A percentile compares a stretch with the other conserved stretches of the same genome.
Conservation (phyloP, 441 rosid species). For the Sinapis alba region DNA sequence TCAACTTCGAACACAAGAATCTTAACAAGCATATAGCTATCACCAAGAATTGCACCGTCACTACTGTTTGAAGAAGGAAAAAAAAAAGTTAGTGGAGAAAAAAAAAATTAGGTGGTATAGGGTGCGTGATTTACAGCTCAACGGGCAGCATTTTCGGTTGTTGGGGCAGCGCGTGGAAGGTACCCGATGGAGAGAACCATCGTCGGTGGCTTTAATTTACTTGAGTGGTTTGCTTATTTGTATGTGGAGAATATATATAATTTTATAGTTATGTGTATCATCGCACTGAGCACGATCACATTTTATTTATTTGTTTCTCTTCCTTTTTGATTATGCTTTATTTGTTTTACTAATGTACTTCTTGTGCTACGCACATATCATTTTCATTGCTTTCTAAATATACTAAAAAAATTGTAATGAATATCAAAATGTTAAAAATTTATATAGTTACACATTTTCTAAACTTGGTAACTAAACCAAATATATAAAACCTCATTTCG, state of each 20-base stretch:
- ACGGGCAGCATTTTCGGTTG: constrained; percentile 58
- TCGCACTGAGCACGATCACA: constrained; percentile 17
- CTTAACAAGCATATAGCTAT: constrained; percentile 62
- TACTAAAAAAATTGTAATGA: too few species aligned
- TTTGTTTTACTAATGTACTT: too few species aligned
- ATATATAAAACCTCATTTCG: too few species aligned
- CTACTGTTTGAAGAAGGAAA: constrained; percentile 31
- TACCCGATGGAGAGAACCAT: constrained; percentile 21
- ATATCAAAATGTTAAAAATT: too few species aligned
- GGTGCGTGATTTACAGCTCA: constrained; percentile 51
- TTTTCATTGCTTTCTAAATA: too few species aligned
- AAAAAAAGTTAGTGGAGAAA: background rate
- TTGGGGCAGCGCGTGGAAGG: constrained; percentile 36
- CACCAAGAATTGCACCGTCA: constrained; percentile 72
- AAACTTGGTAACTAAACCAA: too few species aligned
- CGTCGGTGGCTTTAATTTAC: constrained; percentile 42
- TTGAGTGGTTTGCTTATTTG: constrained; percentile 31
- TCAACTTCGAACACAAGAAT: constrained; percentile 66
- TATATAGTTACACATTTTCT: too few species aligned
- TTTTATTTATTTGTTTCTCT: constrained; percentile 33
- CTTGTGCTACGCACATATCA: too few species aligned
- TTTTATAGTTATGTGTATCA: constrained; percentile 4
- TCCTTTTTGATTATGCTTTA: background rate
- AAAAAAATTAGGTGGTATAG: background rate
- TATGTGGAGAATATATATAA: constrained; percentile 26